Evolutionary conservation across 2,329 filamentous ascomycete genomes (phyloP).

Genomic region (Sordariomycetes sp.): DNA sequence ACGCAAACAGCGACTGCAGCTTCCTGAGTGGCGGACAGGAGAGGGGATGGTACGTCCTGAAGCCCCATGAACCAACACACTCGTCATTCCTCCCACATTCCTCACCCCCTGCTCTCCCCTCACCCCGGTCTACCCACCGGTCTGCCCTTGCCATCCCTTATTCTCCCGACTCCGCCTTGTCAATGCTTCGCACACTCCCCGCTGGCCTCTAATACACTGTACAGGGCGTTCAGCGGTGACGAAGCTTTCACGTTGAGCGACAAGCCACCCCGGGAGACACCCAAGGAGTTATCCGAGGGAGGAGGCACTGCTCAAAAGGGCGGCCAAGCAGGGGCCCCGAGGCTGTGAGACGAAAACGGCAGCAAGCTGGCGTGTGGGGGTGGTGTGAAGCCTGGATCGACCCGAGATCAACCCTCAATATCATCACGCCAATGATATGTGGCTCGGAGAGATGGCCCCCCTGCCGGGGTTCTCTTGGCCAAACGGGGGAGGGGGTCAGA

Average conservation of each 20-base stretch:
- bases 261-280: neutral
- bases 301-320: neutral
- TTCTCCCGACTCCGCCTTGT: neutral
- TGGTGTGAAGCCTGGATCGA: neutral
- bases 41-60: constrained; percentile 61
- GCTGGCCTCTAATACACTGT: neutral
- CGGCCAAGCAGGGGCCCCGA: neutral
- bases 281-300: neutral
- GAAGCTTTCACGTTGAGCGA: constrained; percentile 2
- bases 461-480: neutral
- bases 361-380: neutral
- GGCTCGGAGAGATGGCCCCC: neutral
- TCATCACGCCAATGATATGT: neutral
- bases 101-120: neutral
- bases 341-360: neutral
- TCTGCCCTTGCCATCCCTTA: neutral
- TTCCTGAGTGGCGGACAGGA: constrained; percentile 75
- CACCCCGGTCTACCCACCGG: neutral
- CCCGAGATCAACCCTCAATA: neutral
- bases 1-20: constrained; percentile 72
- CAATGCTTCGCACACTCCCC: neutral
- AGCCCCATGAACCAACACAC: neutral
- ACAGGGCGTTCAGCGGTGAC: constrained; percentile 7
- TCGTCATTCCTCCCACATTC: neutral
- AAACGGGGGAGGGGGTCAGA: neutral